phyloP scores from a whole-genome alignment of 2,329 filamentous ascomycete genomes.

The Penicillium rolfsii region DNA sequence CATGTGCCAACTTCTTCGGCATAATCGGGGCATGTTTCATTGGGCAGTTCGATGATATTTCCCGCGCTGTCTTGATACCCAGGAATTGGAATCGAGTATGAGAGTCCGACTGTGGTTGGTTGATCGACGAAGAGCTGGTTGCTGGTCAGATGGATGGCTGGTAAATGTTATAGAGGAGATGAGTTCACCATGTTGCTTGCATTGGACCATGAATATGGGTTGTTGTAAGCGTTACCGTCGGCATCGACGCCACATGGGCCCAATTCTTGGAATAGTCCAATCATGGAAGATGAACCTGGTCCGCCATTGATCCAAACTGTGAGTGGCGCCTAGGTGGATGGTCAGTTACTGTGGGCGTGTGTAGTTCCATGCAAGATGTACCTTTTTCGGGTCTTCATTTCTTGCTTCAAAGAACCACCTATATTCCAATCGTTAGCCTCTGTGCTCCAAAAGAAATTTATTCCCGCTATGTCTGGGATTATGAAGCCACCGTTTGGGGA shows the following conservation, averaged over 20 bases:
- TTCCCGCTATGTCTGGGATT: neutral
- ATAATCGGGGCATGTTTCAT: conserved; percentile 21
- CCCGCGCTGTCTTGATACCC: conserved; percentile 16
- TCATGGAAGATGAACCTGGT: conserved; percentile 38
- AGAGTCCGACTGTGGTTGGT: conserved; percentile 27
- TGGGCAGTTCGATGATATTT: conserved; percentile 18
- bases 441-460: no score
- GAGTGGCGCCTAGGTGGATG: conserved; percentile 21
- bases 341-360: neutral
- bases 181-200: conserved; percentile 26
- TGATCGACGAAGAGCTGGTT: conserved; percentile 29
- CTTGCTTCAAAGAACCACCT: conserved; percentile 27
- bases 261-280: conserved; percentile 40
- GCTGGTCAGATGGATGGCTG: neutral
- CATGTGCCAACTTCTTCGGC: conserved; percentile 41
- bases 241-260: conserved; percentile 35
- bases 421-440: neutral
- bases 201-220: conserved; percentile 30
- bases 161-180: neutral
- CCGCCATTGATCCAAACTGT: conserved; percentile 33
- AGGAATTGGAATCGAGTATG: conserved; percentile 24
- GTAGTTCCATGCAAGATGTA: neutral
- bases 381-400: conserved; percentile 21
- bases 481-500: neutral
- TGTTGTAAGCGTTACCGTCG: conserved; percentile 27